These are phyloP conservation scores for Amaranthus hypochondriacus DNA, from an alignment of 148 eudicot species.

Conservation along the genomic window DNA sequence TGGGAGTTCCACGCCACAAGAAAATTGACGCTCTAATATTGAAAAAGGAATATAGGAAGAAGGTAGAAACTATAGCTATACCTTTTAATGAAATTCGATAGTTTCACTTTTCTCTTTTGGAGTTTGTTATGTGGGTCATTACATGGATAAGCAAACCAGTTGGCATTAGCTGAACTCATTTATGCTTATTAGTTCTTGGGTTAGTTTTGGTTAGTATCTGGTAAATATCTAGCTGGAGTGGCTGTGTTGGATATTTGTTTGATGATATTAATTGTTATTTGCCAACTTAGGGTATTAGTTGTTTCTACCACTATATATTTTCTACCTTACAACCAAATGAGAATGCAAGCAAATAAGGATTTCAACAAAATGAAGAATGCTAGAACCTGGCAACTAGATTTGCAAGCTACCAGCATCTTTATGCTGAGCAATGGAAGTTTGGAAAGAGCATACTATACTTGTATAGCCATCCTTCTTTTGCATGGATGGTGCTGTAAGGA, in stretches of 20 bases:
- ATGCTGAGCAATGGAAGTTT: background rate
- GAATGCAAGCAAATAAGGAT: background rate
- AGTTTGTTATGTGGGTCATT: background rate
- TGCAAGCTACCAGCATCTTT: background rate
- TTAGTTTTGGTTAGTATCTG: background rate
- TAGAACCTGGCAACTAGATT: background rate
- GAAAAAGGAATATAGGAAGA: slow-evolving; percentile 91
- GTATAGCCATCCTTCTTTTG: background rate
- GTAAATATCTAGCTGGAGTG: background rate
- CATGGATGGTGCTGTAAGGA: background rate
- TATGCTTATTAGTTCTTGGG: background rate
- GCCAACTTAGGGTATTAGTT: too few species aligned
- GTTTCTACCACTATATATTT: too few species aligned
- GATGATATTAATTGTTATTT: too few species aligned
- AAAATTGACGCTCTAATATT: slow-evolving; percentile 61
- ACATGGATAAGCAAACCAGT: background rate
- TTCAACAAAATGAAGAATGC: background rate
- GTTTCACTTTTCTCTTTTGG: background rate
- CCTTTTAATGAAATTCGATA: background rate
- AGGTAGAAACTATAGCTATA: slow-evolving; percentile 35
- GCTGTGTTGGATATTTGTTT: background rate
- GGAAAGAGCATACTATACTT: background rate
- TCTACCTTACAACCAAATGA: background rate
- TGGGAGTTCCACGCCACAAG: slow-evolving; percentile 70
- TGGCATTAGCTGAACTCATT: background rate